A percentile compares a stretch with the other conserved stretches of the same genome.
phyloP scores from a whole-genome alignment of 257 asterid genomes.

The Knoxia roxburghii region DNA sequence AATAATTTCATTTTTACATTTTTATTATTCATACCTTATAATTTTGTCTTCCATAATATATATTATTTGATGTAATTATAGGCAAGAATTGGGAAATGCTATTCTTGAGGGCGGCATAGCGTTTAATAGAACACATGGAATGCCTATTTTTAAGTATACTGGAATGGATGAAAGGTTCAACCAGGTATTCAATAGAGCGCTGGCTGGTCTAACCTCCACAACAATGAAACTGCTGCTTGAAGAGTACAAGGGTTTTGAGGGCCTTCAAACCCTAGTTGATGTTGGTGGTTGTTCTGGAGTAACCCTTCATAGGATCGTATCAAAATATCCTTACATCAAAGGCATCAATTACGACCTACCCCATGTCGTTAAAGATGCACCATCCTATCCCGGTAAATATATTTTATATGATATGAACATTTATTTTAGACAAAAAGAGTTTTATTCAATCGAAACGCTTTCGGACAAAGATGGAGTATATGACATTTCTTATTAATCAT shows the following conservation, averaged over 20 bases:
- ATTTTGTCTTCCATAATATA: too few relatives aligned
- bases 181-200: not conserved
- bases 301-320: conserved; percentile 22
- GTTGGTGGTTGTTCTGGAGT: conserved; percentile 39
- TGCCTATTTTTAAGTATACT: conserved; percentile 8
- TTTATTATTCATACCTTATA: too few relatives aligned
- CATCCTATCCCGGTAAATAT: not conserved
- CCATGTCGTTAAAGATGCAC: not conserved
- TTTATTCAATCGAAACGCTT: too few relatives aligned
- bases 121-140: conserved; percentile 21
- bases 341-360: conserved; percentile 35
- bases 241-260: conserved; percentile 24
- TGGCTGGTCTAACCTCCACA: conserved; percentile 11
- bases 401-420: not conserved
- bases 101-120: conserved; percentile 32
- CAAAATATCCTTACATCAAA: conserved; percentile 25
- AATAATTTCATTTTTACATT: too few relatives aligned
- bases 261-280: conserved; percentile 20
- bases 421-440: too few relatives aligned
- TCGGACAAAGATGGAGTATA: too few relatives aligned
- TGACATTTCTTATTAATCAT: too few relatives aligned
- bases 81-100: conserved; percentile 24
- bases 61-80: not conserved
- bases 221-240: conserved; percentile 23
- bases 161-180: conserved; percentile 2